Evolutionary conservation across 495 filamentous ascomycete genomes (phyloP), one percentile per base, ranked within the genome.

Genomic region (Talaromyces liani): DNA sequence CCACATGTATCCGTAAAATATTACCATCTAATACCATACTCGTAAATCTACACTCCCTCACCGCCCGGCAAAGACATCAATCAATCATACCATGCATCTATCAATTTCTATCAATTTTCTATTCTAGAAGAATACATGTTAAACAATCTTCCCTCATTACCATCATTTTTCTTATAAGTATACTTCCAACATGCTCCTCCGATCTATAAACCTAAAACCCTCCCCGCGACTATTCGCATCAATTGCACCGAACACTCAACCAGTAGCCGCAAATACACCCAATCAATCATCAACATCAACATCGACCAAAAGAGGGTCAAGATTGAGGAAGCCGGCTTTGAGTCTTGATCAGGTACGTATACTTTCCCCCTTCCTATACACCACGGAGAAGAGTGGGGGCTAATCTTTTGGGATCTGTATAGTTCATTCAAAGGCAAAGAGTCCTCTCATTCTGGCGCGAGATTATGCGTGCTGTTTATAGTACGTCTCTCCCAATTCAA

Each of bases 371-470:
- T 2, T 24, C 22, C 22, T 24, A 24, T 24, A 24, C 22, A 24
- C 22, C 22, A 24, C 22, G 22, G 22, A 24, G 22, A 24, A 53
- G 27, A 31, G n/a, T 45, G 6, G 22, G 18, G 5, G 31, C 25
- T 49, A 6, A 29, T 33, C 4, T 4, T 27, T 27, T 1, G 27
- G 27, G 27, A 5, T 27, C 27, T 27, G 27, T 51, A 7, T 10
- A 62, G 60, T 62, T 62, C 18, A 51, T 62, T 22, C 39, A 51
- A 54, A 39, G 60, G 2, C 60, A 62, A 36, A n/a, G 45, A 62
- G 60, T 62, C 8, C 60, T 62, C 45, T 62, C 60, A 8, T 53
- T 62, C 8, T 62, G 60, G 60, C 60, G 60, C 12, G 39, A 62
- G 29, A 62, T 62, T 36, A 62, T 62, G 0, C 60, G 60, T 54